Evolutionary conservation across 176 grass and related monocot genomes (phyloP).

Genomic region (Aegilops longissima): DNA sequence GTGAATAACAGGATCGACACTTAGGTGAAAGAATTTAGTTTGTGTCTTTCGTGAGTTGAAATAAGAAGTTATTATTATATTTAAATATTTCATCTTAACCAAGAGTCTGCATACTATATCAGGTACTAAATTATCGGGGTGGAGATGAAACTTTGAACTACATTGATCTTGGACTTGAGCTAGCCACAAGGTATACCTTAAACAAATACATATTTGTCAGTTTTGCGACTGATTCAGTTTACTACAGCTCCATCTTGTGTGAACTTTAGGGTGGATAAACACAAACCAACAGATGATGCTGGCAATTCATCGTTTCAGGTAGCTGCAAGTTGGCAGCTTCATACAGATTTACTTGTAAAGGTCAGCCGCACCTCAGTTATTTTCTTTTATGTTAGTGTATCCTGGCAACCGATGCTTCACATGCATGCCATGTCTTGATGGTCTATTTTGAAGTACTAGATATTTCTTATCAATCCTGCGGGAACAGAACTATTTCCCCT

Average conservation of each 20-base stretch:
- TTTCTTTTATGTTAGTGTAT: too few species aligned
- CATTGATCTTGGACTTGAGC: slow-evolving; percentile 61
- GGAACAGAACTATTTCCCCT: too few species aligned
- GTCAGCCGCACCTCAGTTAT: slow-evolving; percentile 29
- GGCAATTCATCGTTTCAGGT: slow-evolving; percentile 67
- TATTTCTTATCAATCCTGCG: too few species aligned
- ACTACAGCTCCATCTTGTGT: not conserved
- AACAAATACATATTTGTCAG: not conserved
- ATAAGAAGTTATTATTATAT: not conserved
- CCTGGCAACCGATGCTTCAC: too few species aligned
- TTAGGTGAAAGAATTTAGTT: too few species aligned
- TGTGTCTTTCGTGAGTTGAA: not conserved
- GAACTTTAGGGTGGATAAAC: slow-evolving; percentile 55
- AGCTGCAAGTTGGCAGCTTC: slow-evolving; percentile 80
- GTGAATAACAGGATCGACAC: not conserved
- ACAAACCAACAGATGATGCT: slow-evolving; percentile 31
- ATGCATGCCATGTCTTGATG: too few species aligned
- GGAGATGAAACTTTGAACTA: not conserved
- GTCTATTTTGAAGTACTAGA: too few species aligned
- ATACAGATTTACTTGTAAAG: slow-evolving; percentile 80
- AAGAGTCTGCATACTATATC: not conserved
- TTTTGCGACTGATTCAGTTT: not conserved
- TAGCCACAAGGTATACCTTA: slow-evolving; percentile 61
- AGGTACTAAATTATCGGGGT: not conserved
- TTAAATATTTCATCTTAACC: too few species aligned